Percentiles rank a stretch among this genome's conserved stretches.
These are phyloP conservation scores for Myxozyma neotropica DNA, from an alignment of 805 yeast genomes.

Conservation along the genomic window DNA sequence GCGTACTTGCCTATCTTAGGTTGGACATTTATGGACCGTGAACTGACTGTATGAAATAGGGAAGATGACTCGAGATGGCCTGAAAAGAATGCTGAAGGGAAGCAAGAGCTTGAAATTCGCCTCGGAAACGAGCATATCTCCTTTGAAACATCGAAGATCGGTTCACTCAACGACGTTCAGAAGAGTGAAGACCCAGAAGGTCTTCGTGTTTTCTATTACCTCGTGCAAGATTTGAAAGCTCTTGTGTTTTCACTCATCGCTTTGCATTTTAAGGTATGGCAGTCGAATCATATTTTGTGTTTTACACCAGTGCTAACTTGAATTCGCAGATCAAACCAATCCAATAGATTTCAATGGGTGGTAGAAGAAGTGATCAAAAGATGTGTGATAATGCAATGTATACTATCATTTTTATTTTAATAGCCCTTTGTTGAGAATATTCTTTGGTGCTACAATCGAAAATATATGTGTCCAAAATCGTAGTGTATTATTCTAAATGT, in stretches of 20 bases:
- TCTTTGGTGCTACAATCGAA: too few relatives aligned
- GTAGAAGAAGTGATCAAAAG: too few relatives aligned
- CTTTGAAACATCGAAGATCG: conserved; percentile 47
- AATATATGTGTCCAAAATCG: too few relatives aligned
- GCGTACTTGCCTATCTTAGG: conserved; percentile 18
- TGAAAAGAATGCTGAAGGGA: conserved; percentile 45
- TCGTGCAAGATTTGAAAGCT: conserved; percentile 50
- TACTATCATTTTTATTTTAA: not conserved
- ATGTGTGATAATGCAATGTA: conserved; percentile 11
- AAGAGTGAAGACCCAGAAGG: conserved; percentile 51
- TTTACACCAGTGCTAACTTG: not conserved
- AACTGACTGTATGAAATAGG: too few relatives aligned
- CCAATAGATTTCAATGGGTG: not conserved
- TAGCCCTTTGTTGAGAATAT: too few relatives aligned
- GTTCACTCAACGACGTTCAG: conserved; percentile 48
- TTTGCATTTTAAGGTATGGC: conserved; percentile 47
- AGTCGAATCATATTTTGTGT: not conserved
- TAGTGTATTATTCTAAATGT: too few relatives aligned
- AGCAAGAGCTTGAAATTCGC: conserved; percentile 48
- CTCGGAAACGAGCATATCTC: conserved; percentile 43
- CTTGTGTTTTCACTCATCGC: conserved; percentile 48
- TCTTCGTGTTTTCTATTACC: conserved; percentile 48
- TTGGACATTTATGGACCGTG: too few relatives aligned
- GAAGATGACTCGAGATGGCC: conserved; percentile 52
- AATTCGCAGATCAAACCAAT: conserved; percentile 18